A percentile compares a stretch with the other conserved stretches of the same genome.
Conservation (phyloP, 805 yeast species). For the Metschnikowia lochheadii region DNA sequence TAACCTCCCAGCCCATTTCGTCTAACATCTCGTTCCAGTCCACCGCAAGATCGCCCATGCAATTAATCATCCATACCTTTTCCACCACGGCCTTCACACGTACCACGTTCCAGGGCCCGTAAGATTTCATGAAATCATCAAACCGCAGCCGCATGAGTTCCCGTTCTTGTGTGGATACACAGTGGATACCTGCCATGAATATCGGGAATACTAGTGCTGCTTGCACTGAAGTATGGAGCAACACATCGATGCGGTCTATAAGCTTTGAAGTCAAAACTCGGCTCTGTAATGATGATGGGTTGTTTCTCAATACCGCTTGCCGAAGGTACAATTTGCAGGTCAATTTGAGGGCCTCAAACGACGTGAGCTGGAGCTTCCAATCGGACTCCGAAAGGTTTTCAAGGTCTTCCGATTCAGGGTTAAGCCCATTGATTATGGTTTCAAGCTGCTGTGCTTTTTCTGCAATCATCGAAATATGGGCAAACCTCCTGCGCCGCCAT, state of each 20-base stretch:
- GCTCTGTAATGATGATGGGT: conserved; percentile 60
- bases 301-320: conserved; percentile 58
- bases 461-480: conserved; percentile 23
- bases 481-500: background rate
- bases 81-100: conserved; percentile 43
- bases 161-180: conserved; percentile 51
- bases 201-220: conserved; percentile 72
- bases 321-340: conserved; percentile 64
- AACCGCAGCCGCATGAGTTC: conserved; percentile 48
- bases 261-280: conserved; percentile 55
- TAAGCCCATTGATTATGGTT: conserved; percentile 42
- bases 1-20: conserved; percentile 70
- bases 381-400: conserved; percentile 41
- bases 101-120: conserved; percentile 60
- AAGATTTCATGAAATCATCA: conserved; percentile 54
- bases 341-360: conserved; percentile 68
- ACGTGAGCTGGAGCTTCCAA: conserved; percentile 59
- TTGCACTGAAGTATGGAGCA: conserved; percentile 64
- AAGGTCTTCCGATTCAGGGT: conserved; percentile 51
- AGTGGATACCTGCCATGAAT: conserved; percentile 72
- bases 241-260: conserved; percentile 52
- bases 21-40: conserved; percentile 72
- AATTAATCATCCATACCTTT: conserved; percentile 46
- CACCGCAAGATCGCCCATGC: conserved; percentile 53
- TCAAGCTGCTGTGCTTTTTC: conserved; percentile 42